phyloP scores from a whole-genome alignment of 805 yeast genomes.

The Barnettozyma salicaria region DNA sequence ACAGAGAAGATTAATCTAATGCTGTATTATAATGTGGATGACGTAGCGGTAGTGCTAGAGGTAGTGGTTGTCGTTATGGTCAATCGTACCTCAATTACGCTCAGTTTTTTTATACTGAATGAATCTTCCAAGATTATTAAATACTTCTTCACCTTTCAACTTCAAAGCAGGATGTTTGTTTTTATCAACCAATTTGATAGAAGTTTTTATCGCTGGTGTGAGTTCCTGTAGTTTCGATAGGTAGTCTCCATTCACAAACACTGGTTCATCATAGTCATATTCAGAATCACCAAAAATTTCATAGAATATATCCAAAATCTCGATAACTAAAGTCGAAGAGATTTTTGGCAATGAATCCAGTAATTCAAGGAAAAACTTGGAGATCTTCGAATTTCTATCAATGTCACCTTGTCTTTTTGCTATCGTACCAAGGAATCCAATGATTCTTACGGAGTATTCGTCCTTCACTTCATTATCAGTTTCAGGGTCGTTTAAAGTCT shows the following conservation, averaged over 20 bases:
- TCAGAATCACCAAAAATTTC: constrained; percentile 75
- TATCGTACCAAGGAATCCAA: constrained; percentile 48
- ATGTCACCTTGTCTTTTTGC: constrained; percentile 42
- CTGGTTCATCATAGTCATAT: constrained; percentile 59
- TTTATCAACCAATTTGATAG: constrained; percentile 61
- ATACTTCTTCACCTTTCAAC: constrained; percentile 58
- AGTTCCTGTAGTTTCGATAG: constrained; percentile 36
- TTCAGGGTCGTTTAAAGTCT: constrained; percentile 10
- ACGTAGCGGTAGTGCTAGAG: no score
- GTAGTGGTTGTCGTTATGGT: neutral
- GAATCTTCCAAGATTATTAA: constrained; percentile 64
- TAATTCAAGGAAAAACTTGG: constrained; percentile 37
- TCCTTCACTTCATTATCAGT: constrained; percentile 25
- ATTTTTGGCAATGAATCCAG: constrained; percentile 25
- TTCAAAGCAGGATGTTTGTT: constrained; percentile 53
- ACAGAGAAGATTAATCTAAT: no score
- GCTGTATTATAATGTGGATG: no score
- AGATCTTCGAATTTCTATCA: constrained; percentile 39
- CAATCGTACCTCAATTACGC: constrained; percentile 4
- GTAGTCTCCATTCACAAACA: constrained; percentile 54
- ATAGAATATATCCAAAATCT: constrained; percentile 58
- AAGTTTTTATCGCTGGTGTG: constrained; percentile 42
- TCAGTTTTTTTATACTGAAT: constrained; percentile 65
- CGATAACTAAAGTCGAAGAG: constrained; percentile 42
- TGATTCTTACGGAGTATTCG: constrained; percentile 38